A percentile compares a stretch with the other conserved stretches of the same genome.
Evolutionary conservation across 306 rosid genomes (phyloP).

Genomic region (Glycyrrhiza uralensis): DNA sequence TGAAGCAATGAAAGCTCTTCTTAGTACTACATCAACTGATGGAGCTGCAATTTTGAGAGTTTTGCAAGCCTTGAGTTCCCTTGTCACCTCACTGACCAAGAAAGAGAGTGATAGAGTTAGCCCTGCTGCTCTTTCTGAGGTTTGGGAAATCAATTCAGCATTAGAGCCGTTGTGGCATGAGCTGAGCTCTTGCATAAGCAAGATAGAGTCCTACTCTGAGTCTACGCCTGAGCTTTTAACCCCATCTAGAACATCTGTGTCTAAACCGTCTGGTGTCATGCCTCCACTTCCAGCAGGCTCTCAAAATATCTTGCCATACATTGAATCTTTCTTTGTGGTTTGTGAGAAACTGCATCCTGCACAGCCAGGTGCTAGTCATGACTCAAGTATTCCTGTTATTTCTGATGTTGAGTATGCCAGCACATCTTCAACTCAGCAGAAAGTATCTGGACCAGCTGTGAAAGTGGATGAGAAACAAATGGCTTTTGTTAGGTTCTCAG

Average conservation of each 20-base stretch:
- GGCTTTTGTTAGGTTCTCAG: constrained; percentile 83
- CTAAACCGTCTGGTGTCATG: constrained; percentile 70
- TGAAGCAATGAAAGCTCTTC: constrained; percentile 76
- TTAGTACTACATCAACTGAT: constrained; percentile 75
- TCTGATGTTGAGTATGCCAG: constrained; percentile 73
- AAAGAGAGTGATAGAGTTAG: constrained; percentile 48
- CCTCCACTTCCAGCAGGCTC: constrained; percentile 96
- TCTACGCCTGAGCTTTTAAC: constrained; percentile 51
- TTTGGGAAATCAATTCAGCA: constrained; percentile 79
- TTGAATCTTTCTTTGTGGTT: constrained; percentile 97
- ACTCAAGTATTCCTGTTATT: constrained; percentile 48
- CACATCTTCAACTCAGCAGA: constrained; percentile 61
- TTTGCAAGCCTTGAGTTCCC: constrained; percentile 91
- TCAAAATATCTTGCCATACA: constrained; percentile 93
- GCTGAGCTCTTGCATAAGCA: constrained; percentile 88
- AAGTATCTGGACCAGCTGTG: constrained; percentile 45
- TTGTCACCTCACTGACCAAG: constrained; percentile 60
- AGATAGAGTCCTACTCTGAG: constrained; percentile 90
- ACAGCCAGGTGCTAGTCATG: constrained; percentile 67
- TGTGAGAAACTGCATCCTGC: constrained; percentile 95
- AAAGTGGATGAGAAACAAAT: constrained; percentile 83
- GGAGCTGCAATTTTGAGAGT: constrained; percentile 98
- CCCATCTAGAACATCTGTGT: constrained; percentile 52
- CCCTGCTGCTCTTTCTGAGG: constrained; percentile 62
- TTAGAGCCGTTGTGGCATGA: constrained; percentile 97